These are phyloP conservation scores for Orbilia ellipsospora DNA, from an alignment of 2,329 filamentous ascomycete genomes.

Conservation along the genomic window DNA sequence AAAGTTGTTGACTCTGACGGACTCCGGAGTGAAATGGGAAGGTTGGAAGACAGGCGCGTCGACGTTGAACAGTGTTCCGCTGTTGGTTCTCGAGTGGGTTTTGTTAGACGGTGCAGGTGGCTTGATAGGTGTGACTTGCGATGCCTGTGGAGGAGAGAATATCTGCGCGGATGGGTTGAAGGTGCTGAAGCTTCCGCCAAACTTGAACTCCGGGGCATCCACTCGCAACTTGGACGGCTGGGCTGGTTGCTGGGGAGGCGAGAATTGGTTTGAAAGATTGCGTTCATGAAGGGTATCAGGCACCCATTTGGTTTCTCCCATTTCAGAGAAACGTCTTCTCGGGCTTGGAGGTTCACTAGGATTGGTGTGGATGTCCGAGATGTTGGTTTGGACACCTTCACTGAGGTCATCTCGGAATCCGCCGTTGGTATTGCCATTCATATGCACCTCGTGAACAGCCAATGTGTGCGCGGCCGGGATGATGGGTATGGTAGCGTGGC, in stretches of 20 bases:
- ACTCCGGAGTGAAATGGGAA: constrained; percentile 49
- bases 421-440: constrained; percentile 34
- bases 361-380: constrained; percentile 60
- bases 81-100: constrained; percentile 55
- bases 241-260: constrained; percentile 3
- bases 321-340: constrained; percentile 51
- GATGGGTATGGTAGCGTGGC: constrained; percentile 58
- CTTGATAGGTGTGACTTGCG: constrained; percentile 65
- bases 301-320: constrained; percentile 44
- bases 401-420: constrained; percentile 60
- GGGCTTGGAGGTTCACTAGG: constrained; percentile 59
- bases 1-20: constrained; percentile 39
- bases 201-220: constrained; percentile 87
- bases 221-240: constrained; percentile 82
- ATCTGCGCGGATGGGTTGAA: constrained; percentile 63
- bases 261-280: constrained; percentile 24
- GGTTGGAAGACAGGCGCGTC: constrained; percentile 78
- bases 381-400: constrained; percentile 63
- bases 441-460: constrained; percentile 33
- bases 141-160: constrained; percentile 64
- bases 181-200: constrained; percentile 68
- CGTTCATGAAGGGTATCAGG: constrained; percentile 70
- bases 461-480: constrained; percentile 64
- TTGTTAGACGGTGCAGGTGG: constrained; percentile 26
- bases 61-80: constrained; percentile 72